phyloP scores from a whole-genome alignment of 805 yeast species.

The Candida glaebosa region DNA sequence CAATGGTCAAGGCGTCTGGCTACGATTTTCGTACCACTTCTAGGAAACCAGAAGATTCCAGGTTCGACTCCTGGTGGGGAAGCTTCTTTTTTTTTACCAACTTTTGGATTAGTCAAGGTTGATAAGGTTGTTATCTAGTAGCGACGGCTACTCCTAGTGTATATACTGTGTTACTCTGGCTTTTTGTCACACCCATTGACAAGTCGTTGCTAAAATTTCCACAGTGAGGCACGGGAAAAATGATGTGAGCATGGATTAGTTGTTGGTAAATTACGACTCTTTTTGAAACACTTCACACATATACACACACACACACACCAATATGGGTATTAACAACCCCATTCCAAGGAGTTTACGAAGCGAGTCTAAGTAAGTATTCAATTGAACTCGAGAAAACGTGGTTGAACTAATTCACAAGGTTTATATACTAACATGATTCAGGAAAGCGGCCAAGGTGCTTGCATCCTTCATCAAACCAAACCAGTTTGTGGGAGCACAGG shows the following conservation, averaged over 20 bases:
- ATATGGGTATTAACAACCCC: conserved; percentile 78
- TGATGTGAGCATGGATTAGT: not conserved
- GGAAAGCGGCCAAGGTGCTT: conserved; percentile 90
- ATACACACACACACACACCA: not conserved
- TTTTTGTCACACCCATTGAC: not conserved
- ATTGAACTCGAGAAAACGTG: too few species aligned
- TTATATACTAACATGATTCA: too few species aligned
- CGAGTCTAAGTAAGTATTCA: conserved; percentile 72
- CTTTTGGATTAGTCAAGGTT: not conserved
- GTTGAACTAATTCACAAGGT: too few species aligned
- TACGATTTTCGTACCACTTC: conserved; percentile 39
- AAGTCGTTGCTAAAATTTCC: not conserved
- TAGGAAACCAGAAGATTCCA: conserved; percentile 50
- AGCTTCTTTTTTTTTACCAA: conserved; percentile 34
- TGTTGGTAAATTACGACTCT: too few species aligned
- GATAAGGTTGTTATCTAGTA: not conserved
- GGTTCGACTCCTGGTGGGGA: conserved; percentile 59
- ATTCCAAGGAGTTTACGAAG: conserved; percentile 84
- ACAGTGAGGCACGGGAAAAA: not conserved
- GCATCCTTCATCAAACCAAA: conserved; percentile 92
- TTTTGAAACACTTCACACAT: too few species aligned
- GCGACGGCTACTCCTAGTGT: not conserved
- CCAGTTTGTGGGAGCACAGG: conserved; percentile 84
- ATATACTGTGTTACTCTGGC: not conserved
- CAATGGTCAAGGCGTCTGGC: conserved; percentile 53